Evolutionary conservation across 1,284 basidiomycete species (phyloP).

Genomic region (Irpex lacteus): DNA sequence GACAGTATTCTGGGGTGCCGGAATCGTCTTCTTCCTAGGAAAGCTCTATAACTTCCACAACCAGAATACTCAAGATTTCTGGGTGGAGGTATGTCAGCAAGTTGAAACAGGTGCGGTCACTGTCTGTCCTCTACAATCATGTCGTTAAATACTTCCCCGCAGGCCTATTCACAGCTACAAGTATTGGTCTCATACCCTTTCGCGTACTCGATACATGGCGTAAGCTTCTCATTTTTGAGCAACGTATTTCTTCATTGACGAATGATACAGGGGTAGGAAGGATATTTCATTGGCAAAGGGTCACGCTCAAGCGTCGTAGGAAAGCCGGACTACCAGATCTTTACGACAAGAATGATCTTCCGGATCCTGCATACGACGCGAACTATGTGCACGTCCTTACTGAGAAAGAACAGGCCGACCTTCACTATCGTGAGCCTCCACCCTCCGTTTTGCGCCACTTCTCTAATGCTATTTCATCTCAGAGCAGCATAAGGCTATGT

Average conservation of each 20-base stretch:
- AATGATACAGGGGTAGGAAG: slow-evolving; percentile 53
- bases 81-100: slow-evolving; percentile 79
- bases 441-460: not conserved
- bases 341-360: slow-evolving; percentile 73
- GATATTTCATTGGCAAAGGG: slow-evolving; percentile 73
- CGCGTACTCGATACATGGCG: slow-evolving; percentile 78
- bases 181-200: slow-evolving; percentile 71
- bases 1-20: slow-evolving; percentile 73
- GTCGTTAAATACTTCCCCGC: slow-evolving; percentile 1
- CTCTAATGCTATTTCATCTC: not conserved
- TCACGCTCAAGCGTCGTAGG: slow-evolving; percentile 52
- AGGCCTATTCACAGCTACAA: slow-evolving; percentile 82
- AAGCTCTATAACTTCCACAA: slow-evolving; percentile 73
- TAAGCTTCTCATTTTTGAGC: slow-evolving; percentile 31
- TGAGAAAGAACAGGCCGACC: slow-evolving; percentile 65
- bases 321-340: slow-evolving; percentile 65
- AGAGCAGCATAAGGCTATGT: slow-evolving; percentile 70
- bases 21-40: slow-evolving; percentile 74
- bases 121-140: not conserved
- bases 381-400: slow-evolving; percentile 76
- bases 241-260: not conserved
- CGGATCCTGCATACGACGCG: slow-evolving; percentile 71
- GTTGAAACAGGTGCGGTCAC: slow-evolving; percentile 61
- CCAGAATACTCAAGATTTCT: slow-evolving; percentile 59
- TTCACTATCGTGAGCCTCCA: slow-evolving; percentile 59